phyloP scores from a whole-genome alignment of 2,329 filamentous ascomycete genomes.

The Fusarium mexicanum region DNA sequence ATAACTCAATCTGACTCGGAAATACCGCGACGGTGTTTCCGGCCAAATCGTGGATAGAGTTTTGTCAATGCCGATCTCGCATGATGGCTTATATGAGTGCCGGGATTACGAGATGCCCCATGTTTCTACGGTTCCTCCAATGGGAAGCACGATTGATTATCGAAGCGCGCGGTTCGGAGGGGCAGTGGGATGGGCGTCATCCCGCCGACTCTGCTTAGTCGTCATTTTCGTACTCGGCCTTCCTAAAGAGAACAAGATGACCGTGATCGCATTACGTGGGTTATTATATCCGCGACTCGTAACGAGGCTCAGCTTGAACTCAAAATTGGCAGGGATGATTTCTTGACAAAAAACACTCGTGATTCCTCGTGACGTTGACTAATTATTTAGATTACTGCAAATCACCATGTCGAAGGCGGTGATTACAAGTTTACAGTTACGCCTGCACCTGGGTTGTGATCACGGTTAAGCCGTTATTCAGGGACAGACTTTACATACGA shows the following conservation, averaged over 20 bases:
- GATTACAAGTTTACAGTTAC: background rate
- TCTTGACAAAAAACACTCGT: background rate
- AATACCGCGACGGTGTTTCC: background rate
- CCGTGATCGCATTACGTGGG: background rate
- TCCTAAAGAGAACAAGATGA: background rate
- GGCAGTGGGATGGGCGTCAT: background rate
- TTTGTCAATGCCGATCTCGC: background rate
- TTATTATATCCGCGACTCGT: background rate
- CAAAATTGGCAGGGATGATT: rapidly evolving
- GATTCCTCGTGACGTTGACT: background rate
- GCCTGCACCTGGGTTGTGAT: background rate
- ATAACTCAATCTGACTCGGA: background rate
- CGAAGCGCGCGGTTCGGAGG: background rate
- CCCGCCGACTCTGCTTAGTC: background rate
- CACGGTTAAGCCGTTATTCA: background rate
- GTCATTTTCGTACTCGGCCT: background rate
- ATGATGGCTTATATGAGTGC: background rate
- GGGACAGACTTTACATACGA: too few relatives aligned
- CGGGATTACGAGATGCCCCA: background rate
- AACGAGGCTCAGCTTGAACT: background rate
- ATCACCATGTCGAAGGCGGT: too few relatives aligned
- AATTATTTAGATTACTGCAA: background rate
- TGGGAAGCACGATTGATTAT: background rate
- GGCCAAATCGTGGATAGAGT: background rate
- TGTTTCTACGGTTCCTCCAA: background rate